phyloP scores from a whole-genome alignment of 768 basidiomycete species.

The Cantharellus anzutake region DNA sequence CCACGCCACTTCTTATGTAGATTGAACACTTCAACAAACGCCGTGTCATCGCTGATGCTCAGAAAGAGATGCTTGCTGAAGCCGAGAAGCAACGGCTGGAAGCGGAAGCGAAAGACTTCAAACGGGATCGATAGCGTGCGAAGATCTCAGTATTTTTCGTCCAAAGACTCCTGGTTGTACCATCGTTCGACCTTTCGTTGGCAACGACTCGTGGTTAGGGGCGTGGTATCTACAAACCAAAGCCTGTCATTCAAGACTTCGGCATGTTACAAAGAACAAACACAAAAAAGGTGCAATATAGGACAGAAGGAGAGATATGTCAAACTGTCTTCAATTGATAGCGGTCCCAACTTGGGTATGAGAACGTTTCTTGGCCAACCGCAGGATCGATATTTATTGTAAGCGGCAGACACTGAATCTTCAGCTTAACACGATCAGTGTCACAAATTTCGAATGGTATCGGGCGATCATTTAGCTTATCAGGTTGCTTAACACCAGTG shows the following conservation, averaged over 20 bases:
- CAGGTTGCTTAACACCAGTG: neutral
- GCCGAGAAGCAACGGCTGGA: conserved; percentile 17
- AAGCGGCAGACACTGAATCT: conserved; percentile 29
- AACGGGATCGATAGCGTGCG: neutral
- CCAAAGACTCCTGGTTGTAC: neutral
- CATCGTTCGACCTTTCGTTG: too few relatives aligned
- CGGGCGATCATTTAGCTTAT: conserved; percentile 21
- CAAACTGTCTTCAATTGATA: conserved; percentile 18
- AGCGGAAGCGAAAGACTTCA: neutral
- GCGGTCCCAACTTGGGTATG: conserved; percentile 47
- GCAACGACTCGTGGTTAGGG: too few relatives aligned
- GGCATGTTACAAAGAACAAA: too few relatives aligned
- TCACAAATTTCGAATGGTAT: conserved; percentile 34
- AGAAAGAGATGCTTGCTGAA: conserved; percentile 47
- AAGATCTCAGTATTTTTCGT: neutral
- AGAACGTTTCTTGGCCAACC: conserved; percentile 26
- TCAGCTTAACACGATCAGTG: conserved; percentile 35
- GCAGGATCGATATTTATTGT: conserved; percentile 21
- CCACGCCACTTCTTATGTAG: conserved; percentile 22
- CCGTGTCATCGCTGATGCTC: conserved; percentile 59
- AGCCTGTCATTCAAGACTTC: too few relatives aligned
- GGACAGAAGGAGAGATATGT: too few relatives aligned
- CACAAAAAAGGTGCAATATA: too few relatives aligned
- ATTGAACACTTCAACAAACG: conserved; percentile 92
- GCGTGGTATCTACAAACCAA: too few relatives aligned